Evolutionary conservation across 257 asterid genomes (phyloP), one percentile per base, ranked within the genome.

Genomic region (Mitragyna speciosa): DNA sequence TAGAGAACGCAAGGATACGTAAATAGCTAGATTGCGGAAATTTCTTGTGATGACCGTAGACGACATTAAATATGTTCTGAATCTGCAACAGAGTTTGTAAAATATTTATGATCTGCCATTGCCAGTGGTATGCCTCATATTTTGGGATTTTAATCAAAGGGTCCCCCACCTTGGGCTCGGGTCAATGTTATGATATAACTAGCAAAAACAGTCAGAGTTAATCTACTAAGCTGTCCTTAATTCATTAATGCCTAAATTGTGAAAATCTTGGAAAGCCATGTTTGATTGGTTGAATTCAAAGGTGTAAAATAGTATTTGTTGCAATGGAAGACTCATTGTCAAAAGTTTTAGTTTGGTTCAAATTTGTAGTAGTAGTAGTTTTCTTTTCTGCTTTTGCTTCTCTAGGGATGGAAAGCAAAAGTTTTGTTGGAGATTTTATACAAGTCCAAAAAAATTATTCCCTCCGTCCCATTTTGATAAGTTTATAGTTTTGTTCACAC

Each of bases 71-170:
- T 30, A 24, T 52, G 51, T 39, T 45, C 26, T 49, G 70, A 69
- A 69, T 78, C 41, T 51, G 45, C 68, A 52, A 63, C 63, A 36
- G 68, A 78, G 75, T 78, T 67, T 33, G 43, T 69, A 33, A 68
- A 67, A 30, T 28, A 78, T 78, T 78, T 52, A 69, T 78, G 81
- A 78, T 47, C 61, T 39, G 76, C 82, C 73, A 30, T 72, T 61
- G 51, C 82, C 73, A 30, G 78, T 61, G 51, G 41, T 45, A 28
- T 47, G 41, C 66, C 78, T 28, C 63, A 48, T 73, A 79, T 59
- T 79, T 66, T 72, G 82, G 78, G 76, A 70, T 78, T 56, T 63
- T 70, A 68, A 70, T 78, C 76, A 16, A 54, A 78, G 48, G 69
- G 63, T 43, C 71, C 76, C 78, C 78, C 49, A 49, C 49, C 12